Conservation (phyloP, 2,329 filamentous ascomycete species). For the Aspergillus pseudoviridinutans region DNA sequence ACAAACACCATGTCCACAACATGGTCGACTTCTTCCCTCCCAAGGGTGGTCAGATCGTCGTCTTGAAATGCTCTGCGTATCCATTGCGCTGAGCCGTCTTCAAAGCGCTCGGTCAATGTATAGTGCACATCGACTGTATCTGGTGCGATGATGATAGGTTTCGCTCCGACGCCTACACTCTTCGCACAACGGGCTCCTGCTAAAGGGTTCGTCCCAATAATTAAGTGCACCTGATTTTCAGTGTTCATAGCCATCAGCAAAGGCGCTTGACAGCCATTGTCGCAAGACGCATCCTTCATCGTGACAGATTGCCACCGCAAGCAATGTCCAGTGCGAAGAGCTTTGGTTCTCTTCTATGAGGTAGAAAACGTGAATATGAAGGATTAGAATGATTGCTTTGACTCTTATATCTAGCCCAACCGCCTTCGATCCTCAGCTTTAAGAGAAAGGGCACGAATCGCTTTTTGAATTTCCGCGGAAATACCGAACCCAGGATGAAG, state of each 20-base stretch:
- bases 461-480: constrained; percentile 17
- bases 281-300: constrained; percentile 31
- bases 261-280: constrained; percentile 19
- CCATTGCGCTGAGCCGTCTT: constrained; percentile 41
- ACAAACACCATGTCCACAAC: constrained; percentile 94
- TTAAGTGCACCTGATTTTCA: constrained; percentile 62
- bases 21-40: constrained; percentile 70
- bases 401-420: neutral
- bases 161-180: constrained; percentile 77
- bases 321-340: constrained; percentile 9
- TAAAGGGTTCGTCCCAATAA: constrained; percentile 81
- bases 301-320: constrained; percentile 16
- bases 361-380: neutral
- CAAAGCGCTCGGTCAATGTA: constrained; percentile 46
- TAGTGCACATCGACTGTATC: constrained; percentile 58
- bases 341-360: neutral
- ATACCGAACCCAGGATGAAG: constrained; percentile 10
- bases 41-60: constrained; percentile 67
- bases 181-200: constrained; percentile 79
- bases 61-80: constrained; percentile 59
- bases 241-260: constrained; percentile 41
- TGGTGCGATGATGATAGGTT: constrained; percentile 72
- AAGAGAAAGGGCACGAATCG: neutral
- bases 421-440: neutral
- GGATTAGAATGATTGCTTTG: neutral